phyloP scores from a whole-genome alignment of 768 basidiomycete genomes.

The Ramaria sp. region DNA sequence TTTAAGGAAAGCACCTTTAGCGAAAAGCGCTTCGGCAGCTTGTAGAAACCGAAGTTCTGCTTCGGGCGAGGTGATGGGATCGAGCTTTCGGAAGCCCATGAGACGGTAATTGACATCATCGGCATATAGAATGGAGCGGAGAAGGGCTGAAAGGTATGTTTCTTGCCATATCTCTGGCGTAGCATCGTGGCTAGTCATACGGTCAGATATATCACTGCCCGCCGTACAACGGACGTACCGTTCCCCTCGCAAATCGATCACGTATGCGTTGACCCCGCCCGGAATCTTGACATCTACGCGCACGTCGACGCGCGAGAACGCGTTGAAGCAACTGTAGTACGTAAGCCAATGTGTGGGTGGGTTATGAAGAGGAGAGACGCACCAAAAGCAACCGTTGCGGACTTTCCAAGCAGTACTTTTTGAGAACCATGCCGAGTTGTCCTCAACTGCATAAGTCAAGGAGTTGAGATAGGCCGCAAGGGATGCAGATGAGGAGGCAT shows the following conservation, averaged over 20 bases:
- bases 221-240: slow-evolving; percentile 40
- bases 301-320: slow-evolving; percentile 93
- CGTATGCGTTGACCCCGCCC: slow-evolving; percentile 90
- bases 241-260: slow-evolving; percentile 89
- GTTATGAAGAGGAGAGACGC: slow-evolving; percentile 18
- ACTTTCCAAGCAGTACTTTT: slow-evolving; percentile 84
- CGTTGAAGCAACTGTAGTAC: slow-evolving; percentile 78
- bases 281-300: slow-evolving; percentile 98
- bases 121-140: slow-evolving; percentile 88
- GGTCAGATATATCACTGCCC: not conserved
- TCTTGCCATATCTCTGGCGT: slow-evolving; percentile 94
- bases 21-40: slow-evolving; percentile 80
- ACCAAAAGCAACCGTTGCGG: slow-evolving; percentile 89
- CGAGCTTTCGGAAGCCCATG: slow-evolving; percentile 90
- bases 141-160: slow-evolving; percentile 87
- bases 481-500: slow-evolving; percentile 95
- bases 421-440: slow-evolving; percentile 85
- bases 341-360: not conserved
- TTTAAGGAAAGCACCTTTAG: slow-evolving; percentile 50
- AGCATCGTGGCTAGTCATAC: slow-evolving; percentile 61
- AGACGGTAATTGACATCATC: slow-evolving; percentile 88
- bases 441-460: slow-evolving; percentile 91
- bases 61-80: slow-evolving; percentile 84
- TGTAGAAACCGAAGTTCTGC: slow-evolving; percentile 85
- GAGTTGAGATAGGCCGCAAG: slow-evolving; percentile 98